These are phyloP conservation scores for Erodium texanum DNA, from an alignment of 441 rosid species.

Conservation along the genomic window DNA sequence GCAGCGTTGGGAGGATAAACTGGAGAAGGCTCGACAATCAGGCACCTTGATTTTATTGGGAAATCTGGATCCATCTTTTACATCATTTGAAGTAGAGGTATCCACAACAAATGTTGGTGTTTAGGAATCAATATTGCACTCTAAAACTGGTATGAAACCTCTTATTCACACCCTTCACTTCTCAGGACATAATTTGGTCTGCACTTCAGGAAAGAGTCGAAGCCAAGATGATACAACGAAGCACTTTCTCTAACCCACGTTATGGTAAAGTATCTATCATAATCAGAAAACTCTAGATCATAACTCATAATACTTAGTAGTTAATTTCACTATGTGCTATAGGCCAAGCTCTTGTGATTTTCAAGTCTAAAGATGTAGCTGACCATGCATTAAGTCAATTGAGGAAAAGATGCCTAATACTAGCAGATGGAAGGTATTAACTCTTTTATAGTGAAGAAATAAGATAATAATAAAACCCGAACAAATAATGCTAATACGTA, in stretches of 20 bases:
- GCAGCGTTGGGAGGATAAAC: slow-evolving; percentile 41
- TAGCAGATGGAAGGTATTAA: slow-evolving; percentile 31
- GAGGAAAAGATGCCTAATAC: slow-evolving; percentile 26
- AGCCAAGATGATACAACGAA: slow-evolving; percentile 34
- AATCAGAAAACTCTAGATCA: neutral
- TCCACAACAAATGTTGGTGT: neutral
- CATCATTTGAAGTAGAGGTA: slow-evolving; percentile 53
- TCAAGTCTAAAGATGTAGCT: slow-evolving; percentile 39
- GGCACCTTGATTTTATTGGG: slow-evolving; percentile 36
- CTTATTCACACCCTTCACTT: neutral
- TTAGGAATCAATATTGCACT: neutral
- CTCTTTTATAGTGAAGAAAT: neutral
- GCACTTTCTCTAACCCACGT: slow-evolving; percentile 24
- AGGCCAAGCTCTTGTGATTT: slow-evolving; percentile 46
- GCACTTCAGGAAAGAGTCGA: slow-evolving; percentile 37
- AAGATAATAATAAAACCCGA: neutral
- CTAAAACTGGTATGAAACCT: neutral
- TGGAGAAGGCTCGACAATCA: slow-evolving; percentile 28
- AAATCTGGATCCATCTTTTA: slow-evolving; percentile 46
- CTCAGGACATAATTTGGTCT: slow-evolving; percentile 36
- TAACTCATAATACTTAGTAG: neutral
- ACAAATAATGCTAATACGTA: neutral
- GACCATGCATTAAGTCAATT: slow-evolving; percentile 28
- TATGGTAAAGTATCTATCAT: slow-evolving; percentile 30
- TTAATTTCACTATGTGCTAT: slow-evolving; percentile 12